Evolutionary conservation across 192 early-diverging fungal genomes (phyloP).

Genomic region (Coemansia sp.): DNA sequence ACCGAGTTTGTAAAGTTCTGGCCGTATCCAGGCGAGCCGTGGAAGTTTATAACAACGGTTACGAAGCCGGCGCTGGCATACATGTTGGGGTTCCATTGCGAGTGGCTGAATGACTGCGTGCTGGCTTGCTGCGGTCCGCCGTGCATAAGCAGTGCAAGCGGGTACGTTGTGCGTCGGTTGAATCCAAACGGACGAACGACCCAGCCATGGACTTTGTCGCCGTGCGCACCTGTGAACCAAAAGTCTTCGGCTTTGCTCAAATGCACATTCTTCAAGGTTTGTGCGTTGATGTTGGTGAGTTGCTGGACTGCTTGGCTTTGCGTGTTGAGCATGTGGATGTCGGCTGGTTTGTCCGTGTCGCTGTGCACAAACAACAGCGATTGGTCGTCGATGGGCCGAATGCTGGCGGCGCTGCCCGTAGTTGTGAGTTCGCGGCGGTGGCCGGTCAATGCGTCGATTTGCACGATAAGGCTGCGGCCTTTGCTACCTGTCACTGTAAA

Average conservation of each 20-base stretch:
- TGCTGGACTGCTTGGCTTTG: constrained; percentile 43
- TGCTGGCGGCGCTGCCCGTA: constrained; percentile 16
- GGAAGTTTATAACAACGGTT: constrained; percentile 69
- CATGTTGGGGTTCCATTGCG: constrained; percentile 74
- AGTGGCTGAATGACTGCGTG: constrained; percentile 56
- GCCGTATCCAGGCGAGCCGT: constrained; percentile 79
- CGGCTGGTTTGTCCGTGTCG: constrained; percentile 39
- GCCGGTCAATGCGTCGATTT: constrained; percentile 17
- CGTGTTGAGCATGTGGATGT: constrained; percentile 32
- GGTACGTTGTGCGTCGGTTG: constrained; percentile 57
- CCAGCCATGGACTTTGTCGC: constrained; percentile 56
- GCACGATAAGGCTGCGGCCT: constrained; percentile 54
- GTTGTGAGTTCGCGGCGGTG: constrained; percentile 39
- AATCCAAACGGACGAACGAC: constrained; percentile 62
- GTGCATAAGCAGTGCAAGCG: constrained; percentile 75
- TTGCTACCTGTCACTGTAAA: constrained; percentile 59
- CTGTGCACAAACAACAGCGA: constrained; percentile 45
- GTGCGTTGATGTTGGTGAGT: constrained; percentile 52
- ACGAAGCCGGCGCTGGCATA: constrained; percentile 70
- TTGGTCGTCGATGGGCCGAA: constrained; percentile 19
- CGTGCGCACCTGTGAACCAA: constrained; percentile 63
- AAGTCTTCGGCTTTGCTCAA: constrained; percentile 61
- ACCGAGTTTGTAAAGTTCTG: constrained; percentile 72
- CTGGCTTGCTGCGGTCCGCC: constrained; percentile 80
- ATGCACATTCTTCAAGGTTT: constrained; percentile 38